These are phyloP conservation scores for Wickerhamomyces subpelliculosus DNA, from an alignment of 805 yeast species.

Conservation along the genomic window DNA sequence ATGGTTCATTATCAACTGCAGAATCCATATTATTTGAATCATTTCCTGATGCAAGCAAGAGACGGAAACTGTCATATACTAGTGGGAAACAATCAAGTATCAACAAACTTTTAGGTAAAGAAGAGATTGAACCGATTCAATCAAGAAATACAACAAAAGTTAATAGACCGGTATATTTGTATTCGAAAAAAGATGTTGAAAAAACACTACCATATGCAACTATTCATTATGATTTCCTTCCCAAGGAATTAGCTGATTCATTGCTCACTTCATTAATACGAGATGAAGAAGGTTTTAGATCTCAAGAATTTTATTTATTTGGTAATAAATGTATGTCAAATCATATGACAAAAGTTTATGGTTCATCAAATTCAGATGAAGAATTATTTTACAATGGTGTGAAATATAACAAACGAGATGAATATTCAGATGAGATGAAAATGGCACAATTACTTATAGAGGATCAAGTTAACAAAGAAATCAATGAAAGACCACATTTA, in stretches of 20 bases:
- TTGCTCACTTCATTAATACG: slow-evolving; percentile 36
- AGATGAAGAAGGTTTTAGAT: slow-evolving; percentile 32
- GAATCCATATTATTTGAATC: slow-evolving; percentile 33
- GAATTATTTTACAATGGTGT: slow-evolving; percentile 36
- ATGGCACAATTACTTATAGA: slow-evolving; percentile 33
- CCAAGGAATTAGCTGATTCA: slow-evolving; percentile 38
- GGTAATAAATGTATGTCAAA: slow-evolving; percentile 55
- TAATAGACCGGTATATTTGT: slow-evolving; percentile 31
- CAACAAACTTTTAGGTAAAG: slow-evolving; percentile 12
- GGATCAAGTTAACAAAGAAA: slow-evolving; percentile 32
- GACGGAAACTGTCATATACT: not conserved
- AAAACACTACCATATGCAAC: slow-evolving; percentile 43
- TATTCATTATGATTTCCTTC: slow-evolving; percentile 45
- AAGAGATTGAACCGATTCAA: slow-evolving; percentile 4
- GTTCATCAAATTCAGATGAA: slow-evolving; percentile 14
- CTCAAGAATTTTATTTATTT: slow-evolving; percentile 50
- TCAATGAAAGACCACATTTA: slow-evolving; percentile 22
- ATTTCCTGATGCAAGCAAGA: slow-evolving; percentile 9
- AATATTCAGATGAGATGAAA: slow-evolving; percentile 34
- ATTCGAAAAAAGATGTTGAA: slow-evolving; percentile 46
- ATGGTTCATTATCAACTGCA: slow-evolving; percentile 42
- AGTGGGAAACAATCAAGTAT: slow-evolving; percentile 14
- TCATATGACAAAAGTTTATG: slow-evolving; percentile 40
- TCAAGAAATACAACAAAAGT: slow-evolving; percentile 12
- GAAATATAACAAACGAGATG: slow-evolving; percentile 18